phyloP scores from a whole-genome alignment of 108 stramenopile genomes.

The Cyclotella sp. region DNA sequence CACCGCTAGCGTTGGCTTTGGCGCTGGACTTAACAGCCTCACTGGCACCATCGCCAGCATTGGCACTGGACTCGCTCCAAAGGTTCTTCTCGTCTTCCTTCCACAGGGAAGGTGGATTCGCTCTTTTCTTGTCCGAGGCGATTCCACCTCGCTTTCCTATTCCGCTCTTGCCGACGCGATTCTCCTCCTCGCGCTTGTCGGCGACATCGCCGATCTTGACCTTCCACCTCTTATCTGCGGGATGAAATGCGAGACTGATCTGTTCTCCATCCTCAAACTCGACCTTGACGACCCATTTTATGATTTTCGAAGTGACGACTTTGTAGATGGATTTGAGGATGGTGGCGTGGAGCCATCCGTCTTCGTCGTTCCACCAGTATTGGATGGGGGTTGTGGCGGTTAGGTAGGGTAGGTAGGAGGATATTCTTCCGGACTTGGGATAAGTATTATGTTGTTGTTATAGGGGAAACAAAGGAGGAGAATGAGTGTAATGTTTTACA shows the following conservation, averaged over 20 bases:
- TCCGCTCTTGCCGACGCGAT: neutral
- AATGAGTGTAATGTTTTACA: no score
- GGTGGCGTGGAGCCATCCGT: slow-evolving; percentile 20
- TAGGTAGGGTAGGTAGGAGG: slow-evolving; percentile 13
- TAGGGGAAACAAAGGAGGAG: no score
- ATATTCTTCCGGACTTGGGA: slow-evolving; percentile 9
- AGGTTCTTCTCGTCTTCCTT: neutral
- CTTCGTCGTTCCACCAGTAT: slow-evolving; percentile 7
- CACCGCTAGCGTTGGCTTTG: no score
- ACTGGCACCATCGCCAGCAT: neutral
- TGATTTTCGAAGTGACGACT: neutral
- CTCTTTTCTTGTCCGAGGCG: neutral
- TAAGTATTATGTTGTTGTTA: neutral
- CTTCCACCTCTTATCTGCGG: slow-evolving; percentile 11
- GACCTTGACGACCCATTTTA: slow-evolving; percentile 6
- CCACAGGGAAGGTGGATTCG: neutral
- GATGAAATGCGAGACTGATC: neutral
- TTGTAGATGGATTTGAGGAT: neutral
- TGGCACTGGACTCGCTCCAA: neutral
- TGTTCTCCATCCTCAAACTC: slow-evolving; percentile 2
- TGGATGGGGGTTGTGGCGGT: neutral
- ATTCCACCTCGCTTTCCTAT: neutral
- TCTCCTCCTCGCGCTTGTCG: neutral
- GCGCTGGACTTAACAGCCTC: no score
- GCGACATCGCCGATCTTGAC: neutral